Evolutionary conservation across 352 stramenopile species (phyloP).

Genomic region (Globisporangium barbulae): DNA sequence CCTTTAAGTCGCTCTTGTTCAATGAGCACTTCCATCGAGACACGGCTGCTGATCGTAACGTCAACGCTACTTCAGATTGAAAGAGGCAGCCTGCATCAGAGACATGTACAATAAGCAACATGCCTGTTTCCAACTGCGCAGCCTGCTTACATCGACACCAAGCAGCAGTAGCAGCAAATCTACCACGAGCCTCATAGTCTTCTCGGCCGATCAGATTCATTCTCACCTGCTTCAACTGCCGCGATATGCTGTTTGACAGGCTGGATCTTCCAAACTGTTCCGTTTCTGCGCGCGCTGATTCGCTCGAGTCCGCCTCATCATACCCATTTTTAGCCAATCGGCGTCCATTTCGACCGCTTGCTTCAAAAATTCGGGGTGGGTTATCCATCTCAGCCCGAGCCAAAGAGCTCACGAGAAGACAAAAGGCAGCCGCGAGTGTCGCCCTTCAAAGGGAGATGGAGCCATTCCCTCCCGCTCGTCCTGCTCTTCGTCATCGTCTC

Average conservation of each 20-base stretch:
- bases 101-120: no score
- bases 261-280: not conserved
- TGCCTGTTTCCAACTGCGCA: no score
- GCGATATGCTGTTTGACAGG: constrained; percentile 11
- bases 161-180: no score
- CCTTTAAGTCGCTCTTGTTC: no score
- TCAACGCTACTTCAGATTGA: no score
- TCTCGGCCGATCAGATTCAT: not conserved
- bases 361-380: constrained; percentile 7
- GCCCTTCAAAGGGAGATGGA: constrained; percentile 15
- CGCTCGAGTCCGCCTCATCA: not conserved
- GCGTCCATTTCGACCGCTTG: not conserved
- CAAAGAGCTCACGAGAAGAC: not conserved
- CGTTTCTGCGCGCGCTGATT: constrained; percentile 1
- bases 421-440: not conserved
- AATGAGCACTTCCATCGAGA: no score
- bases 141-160: no score
- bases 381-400: constrained; percentile 7
- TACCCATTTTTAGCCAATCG: constrained; percentile 9
- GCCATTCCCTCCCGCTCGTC: constrained; percentile 7
- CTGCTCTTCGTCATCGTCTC: not conserved
- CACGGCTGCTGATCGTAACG: no score
- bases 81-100: no score
- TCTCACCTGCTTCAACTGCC: not conserved
- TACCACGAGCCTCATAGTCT: no score